These are phyloP conservation scores for Podospora sp. DNA, from an alignment of 495 filamentous ascomycete species.

Conservation along the genomic window DNA sequence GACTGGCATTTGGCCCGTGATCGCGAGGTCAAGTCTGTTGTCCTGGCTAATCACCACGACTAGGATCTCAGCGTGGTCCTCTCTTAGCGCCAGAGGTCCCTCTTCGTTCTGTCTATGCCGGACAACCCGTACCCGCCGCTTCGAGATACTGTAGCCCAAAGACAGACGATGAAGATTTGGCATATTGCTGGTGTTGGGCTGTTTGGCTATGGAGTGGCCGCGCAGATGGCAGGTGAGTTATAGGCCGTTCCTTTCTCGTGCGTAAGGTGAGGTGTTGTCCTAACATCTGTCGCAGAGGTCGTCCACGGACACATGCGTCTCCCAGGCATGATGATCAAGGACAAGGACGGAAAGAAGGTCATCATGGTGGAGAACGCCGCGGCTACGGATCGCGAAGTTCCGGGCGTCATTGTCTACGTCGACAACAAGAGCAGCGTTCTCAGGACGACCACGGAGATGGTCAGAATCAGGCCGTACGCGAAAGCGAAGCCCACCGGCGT, in stretches of 20 bases:
- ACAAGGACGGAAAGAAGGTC: slow-evolving; percentile 13
- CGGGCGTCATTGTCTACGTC: slow-evolving; percentile 64
- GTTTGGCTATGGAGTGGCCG: neutral
- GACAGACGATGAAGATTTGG: neutral
- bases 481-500: slow-evolving; percentile 25
- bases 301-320: slow-evolving; percentile 9
- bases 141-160: neutral
- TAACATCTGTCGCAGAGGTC: slow-evolving; percentile 8
- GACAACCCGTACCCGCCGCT: neutral
- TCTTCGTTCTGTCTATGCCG: neutral
- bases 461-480: slow-evolving; percentile 10
- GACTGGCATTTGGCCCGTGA: neutral
- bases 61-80: neutral
- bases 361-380: slow-evolving; percentile 14
- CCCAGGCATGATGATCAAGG: slow-evolving; percentile 6
- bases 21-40: neutral
- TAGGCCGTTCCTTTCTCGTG: neutral
- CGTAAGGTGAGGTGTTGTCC: slow-evolving; percentile 1
- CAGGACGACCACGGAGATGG: slow-evolving; percentile 38
- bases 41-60: neutral
- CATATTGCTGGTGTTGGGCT: neutral
- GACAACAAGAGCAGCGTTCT: slow-evolving; percentile 63
- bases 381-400: slow-evolving; percentile 23
- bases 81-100: neutral
- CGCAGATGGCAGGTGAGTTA: slow-evolving; percentile 12